A percentile compares a stretch with the other conserved stretches of the same genome.
These are phyloP conservation scores for Luffa aegyptiaca DNA, from an alignment of 306 rosid genomes.

Conservation along the genomic window DNA sequence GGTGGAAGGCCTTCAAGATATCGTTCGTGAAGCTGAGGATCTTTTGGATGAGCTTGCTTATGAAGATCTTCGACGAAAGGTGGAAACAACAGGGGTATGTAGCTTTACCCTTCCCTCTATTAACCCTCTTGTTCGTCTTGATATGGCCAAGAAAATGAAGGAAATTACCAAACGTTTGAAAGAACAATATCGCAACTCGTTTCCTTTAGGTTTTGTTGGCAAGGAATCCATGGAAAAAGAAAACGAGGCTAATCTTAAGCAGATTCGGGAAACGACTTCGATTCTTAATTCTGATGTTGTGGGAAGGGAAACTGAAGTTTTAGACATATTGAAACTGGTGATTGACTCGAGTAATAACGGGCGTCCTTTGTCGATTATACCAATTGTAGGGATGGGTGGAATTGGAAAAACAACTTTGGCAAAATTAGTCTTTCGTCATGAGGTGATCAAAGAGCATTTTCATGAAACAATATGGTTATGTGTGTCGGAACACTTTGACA, in stretches of 20 bases:
- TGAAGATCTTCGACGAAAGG: background rate
- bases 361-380: background rate
- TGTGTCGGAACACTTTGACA: background rate
- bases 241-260: background rate
- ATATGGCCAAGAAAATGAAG: background rate
- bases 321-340: background rate
- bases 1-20: background rate
- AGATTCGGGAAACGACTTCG: background rate
- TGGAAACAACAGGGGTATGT: background rate
- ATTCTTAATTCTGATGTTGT: background rate
- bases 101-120: background rate
- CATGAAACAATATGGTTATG: conserved; percentile 14
- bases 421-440: background rate
- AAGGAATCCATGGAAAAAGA: background rate
- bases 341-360: background rate
- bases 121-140: background rate
- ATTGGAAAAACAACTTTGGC: conserved; percentile 2
- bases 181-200: background rate
- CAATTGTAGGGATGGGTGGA: background rate
- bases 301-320: background rate
- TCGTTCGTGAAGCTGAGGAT: conserved; percentile 2
- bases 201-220: background rate
- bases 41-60: conserved; percentile 4
- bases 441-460: background rate
- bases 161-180: no score